Base-by-base conservation (phyloP, 225 moss, liverwort and hornwort species). In the Takakia lepidozioides region DNA sequence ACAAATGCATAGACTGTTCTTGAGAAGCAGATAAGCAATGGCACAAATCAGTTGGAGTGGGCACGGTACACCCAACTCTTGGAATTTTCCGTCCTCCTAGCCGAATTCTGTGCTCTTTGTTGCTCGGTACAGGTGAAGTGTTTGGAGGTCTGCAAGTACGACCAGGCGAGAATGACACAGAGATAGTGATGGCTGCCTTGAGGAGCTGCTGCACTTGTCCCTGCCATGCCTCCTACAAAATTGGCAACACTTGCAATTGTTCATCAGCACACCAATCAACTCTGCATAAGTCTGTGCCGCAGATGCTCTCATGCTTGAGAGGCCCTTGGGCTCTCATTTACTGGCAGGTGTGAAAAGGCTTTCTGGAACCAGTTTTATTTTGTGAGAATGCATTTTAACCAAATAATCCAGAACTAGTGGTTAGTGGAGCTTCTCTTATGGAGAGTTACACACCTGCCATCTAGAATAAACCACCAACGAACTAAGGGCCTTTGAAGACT, bases 321-420 rank as follows among this genome's bases (percentile, higher is more conserved):
- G 98, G 98, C 14, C 98, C 91, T 18, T 98, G 98, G 98, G 91
- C 98, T 53, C 65, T 98, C 41, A 72, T 85, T 19, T 98, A 80
- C 49, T 91, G 98, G 98, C 98, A 98, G 87, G 98, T 95, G 36
- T 37, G 52, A 5, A 49, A 49, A 46, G 8, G 9, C 5, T n/a
- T n/a, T n/a, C n/a, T n/a, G n/a, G n/a, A n/a, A n/a, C n/a, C n/a
- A n/a, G n/a, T n/a, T n/a, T n/a, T n/a, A n/a, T n/a, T n/a, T n/a
- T n/a, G n/a, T n/a, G n/a, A n/a, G n/a, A n/a, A n/a, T n/a, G n/a
- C n/a, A n/a, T n/a, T n/a, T n/a, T n/a, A n/a, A n/a, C n/a, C n/a
- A n/a, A n/a, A n/a, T n/a, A n/a, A n/a, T n/a, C n/a, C n/a, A n/a
- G n/a, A n/a, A n/a, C n/a, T n/a, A n/a, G n/a, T n/a, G n/a, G n/a